These are phyloP conservation scores for Cokeromyces recurvatus DNA, from an alignment of 371 early-diverging fungal species.

Conservation along the genomic window DNA sequence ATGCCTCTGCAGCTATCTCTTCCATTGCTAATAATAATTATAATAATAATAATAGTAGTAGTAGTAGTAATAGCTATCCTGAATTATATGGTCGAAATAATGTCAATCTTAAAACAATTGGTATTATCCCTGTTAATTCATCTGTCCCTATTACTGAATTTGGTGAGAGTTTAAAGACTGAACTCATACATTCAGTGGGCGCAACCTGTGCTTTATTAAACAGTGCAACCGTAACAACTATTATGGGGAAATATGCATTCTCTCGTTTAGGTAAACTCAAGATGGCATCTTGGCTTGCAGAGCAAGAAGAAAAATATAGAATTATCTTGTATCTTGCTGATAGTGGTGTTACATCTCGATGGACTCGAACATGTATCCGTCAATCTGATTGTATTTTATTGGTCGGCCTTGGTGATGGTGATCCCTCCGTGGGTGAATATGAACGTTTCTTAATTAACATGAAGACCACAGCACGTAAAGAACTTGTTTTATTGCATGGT, in stretches of 20 bases:
- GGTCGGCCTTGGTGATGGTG: slow-evolving; percentile 87
- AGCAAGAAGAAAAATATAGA: slow-evolving; percentile 85
- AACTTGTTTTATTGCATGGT: slow-evolving; percentile 86
- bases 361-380: slow-evolving; percentile 96
- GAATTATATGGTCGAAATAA: slow-evolving; percentile 72
- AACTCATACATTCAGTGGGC: slow-evolving; percentile 69
- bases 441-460: slow-evolving; percentile 87
- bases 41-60: too few species aligned
- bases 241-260: slow-evolving; percentile 92
- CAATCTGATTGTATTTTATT: slow-evolving; percentile 94
- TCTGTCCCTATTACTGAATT: slow-evolving; percentile 87
- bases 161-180: slow-evolving; percentile 73
- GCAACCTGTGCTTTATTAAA: slow-evolving; percentile 75
- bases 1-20: slow-evolving; percentile 13
- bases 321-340: slow-evolving; percentile 94
- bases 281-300: slow-evolving; percentile 86
- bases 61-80: slow-evolving; percentile 11
- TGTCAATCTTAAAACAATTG: slow-evolving; percentile 89
- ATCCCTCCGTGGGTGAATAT: slow-evolving; percentile 86
- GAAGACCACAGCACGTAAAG: slow-evolving; percentile 96
- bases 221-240: slow-evolving; percentile 70
- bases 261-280: slow-evolving; percentile 87
- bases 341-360: slow-evolving; percentile 82
- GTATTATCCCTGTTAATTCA: slow-evolving; percentile 82
- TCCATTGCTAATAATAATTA: slow-evolving; percentile 4